Conservation (phyloP, 1,284 basidiomycete species). For the Caloboletus inedulis region DNA sequence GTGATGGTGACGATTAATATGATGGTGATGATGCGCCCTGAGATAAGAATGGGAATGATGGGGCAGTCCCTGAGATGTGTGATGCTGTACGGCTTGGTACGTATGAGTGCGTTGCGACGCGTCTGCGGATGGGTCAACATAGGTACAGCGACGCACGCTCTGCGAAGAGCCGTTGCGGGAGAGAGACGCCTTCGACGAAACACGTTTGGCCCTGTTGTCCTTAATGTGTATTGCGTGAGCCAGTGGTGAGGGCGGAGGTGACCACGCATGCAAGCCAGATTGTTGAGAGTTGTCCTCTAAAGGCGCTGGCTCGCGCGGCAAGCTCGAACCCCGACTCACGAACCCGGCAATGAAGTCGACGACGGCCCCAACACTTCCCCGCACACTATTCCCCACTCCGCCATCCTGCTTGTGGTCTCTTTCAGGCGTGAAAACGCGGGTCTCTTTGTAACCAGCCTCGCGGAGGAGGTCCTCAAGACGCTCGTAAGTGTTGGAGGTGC, state of each 20-base stretch:
- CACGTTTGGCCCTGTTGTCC: slow-evolving; percentile 13
- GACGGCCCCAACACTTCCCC: slow-evolving; percentile 50
- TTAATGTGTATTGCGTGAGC: slow-evolving; percentile 22
- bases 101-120: slow-evolving; percentile 7
- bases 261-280: slow-evolving; percentile 18
- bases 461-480: slow-evolving; percentile 77
- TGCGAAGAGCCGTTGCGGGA: slow-evolving; percentile 22
- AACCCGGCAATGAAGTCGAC: slow-evolving; percentile 60
- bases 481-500: slow-evolving; percentile 76
- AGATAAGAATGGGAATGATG: slow-evolving; percentile 31
- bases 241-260: slow-evolving; percentile 36
- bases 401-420: slow-evolving; percentile 47
- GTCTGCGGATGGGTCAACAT: slow-evolving; percentile 14
- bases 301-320: slow-evolving; percentile 16
- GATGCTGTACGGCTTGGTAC: slow-evolving; percentile 17
- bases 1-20: slow-evolving; percentile 18
- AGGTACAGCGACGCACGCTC: slow-evolving; percentile 15
- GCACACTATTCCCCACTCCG: slow-evolving; percentile 22
- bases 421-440: slow-evolving; percentile 82
- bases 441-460: slow-evolving; percentile 88
- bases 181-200: slow-evolving; percentile 22
- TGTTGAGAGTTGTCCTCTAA: slow-evolving; percentile 4
- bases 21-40: slow-evolving; percentile 25
- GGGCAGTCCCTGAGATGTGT: slow-evolving; percentile 28
- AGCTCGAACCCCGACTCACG: slow-evolving; percentile 37